These are phyloP conservation scores for Sclerotinia glacialis DNA, from an alignment of 2,329 filamentous ascomycete species.

Conservation along the genomic window DNA sequence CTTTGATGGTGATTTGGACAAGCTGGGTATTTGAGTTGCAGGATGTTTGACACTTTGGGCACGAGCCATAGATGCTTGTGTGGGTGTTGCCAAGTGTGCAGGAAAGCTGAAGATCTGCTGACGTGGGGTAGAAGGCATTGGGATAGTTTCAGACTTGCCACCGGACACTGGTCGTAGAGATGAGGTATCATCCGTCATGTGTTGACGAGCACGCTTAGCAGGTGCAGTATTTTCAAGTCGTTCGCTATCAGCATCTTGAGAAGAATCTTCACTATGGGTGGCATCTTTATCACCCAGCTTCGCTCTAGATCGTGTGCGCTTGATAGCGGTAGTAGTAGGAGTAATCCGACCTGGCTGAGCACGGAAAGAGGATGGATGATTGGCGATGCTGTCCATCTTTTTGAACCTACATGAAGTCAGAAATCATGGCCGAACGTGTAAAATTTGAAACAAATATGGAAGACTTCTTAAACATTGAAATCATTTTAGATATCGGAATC, in stretches of 20 bases:
- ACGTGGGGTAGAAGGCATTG: constrained; percentile 43
- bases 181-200: constrained; percentile 66
- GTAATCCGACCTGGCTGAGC: constrained; percentile 53
- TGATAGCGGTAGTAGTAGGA: constrained; percentile 47
- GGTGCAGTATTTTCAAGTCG: constrained; percentile 42
- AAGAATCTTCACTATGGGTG: constrained; percentile 24
- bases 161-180: constrained; percentile 59
- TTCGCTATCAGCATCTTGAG: constrained; percentile 21
- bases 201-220: constrained; percentile 70
- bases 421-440: not conserved
- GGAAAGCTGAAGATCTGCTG: constrained; percentile 46
- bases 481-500: no score
- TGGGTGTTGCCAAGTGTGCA: constrained; percentile 69
- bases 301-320: constrained; percentile 58
- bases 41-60: constrained; percentile 54
- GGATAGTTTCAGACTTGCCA: constrained; percentile 43
- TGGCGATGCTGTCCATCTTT: constrained; percentile 96
- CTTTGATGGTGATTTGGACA: constrained; percentile 56
- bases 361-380: constrained; percentile 77
- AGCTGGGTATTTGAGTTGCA: constrained; percentile 46
- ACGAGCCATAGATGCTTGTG: constrained; percentile 69
- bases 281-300: constrained; percentile 58
- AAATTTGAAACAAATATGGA: not conserved
- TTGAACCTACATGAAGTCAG: constrained; percentile 55
- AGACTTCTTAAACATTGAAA: not conserved